phyloP scores from a whole-genome alignment of 129 eudicot species.

The Silybum marianum region DNA sequence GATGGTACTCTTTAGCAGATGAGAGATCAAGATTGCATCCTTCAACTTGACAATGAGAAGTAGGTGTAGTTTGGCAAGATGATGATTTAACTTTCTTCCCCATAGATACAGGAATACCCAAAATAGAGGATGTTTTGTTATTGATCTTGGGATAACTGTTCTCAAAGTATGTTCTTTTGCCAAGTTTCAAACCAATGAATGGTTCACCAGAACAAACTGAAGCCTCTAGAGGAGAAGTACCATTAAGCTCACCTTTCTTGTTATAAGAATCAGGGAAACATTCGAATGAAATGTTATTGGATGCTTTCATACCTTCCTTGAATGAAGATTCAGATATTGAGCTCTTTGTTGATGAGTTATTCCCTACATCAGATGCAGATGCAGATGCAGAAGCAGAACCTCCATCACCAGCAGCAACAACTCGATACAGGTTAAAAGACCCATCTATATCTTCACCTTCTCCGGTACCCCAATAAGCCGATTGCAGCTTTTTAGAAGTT shows the following conservation, averaged over 20 bases:
- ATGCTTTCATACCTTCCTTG: slow-evolving; percentile 36
- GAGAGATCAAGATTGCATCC: slow-evolving; percentile 85
- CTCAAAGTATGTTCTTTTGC: slow-evolving; percentile 82
- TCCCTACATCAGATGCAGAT: slow-evolving; percentile 36
- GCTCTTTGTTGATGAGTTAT: slow-evolving; percentile 60
- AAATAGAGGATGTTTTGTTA: slow-evolving; percentile 35
- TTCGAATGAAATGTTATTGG: slow-evolving; percentile 42
- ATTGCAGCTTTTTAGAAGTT: slow-evolving; percentile 51
- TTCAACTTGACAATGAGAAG: slow-evolving; percentile 73
- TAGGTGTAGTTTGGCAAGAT: slow-evolving; percentile 37
- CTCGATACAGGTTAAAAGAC: slow-evolving; percentile 60
- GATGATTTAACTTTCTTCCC: slow-evolving; percentile 60
- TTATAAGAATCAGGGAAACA: slow-evolving; percentile 34
- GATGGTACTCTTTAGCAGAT: slow-evolving; percentile 74
- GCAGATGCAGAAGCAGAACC: slow-evolving; percentile 45
- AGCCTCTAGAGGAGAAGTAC: slow-evolving; percentile 29
- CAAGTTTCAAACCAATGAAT: slow-evolving; percentile 70
- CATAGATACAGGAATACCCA: slow-evolving; percentile 41
- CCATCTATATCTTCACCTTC: slow-evolving; percentile 56
- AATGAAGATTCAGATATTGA: slow-evolving; percentile 57
- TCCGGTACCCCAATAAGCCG: slow-evolving; percentile 48
- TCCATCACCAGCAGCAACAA: slow-evolving; percentile 43
- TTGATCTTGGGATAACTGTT: slow-evolving; percentile 42
- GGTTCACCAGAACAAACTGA: slow-evolving; percentile 75
- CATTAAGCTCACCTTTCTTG: slow-evolving; percentile 24